A percentile compares a stretch with the other conserved stretches of the same genome.
Evolutionary conservation across 2,329 filamentous ascomycete species (phyloP).

Genomic region (Paraphoma chrysanthemicola): DNA sequence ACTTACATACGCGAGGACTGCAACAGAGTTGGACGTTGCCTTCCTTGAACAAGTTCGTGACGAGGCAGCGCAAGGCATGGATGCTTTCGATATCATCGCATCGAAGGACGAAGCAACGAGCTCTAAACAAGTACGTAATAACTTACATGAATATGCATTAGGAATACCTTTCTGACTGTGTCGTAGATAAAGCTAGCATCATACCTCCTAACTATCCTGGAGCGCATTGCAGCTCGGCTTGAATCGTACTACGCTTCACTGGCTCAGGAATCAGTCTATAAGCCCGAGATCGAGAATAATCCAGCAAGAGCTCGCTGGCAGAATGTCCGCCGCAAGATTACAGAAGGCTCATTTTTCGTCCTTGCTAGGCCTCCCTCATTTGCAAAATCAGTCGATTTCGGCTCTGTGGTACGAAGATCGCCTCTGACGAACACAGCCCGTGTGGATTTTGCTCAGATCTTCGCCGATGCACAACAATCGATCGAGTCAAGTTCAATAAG

Average conservation of each 20-base stretch:
- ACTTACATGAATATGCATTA: neutral
- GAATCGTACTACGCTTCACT: constrained; percentile 61
- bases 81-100: constrained; percentile 26
- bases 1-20: constrained; percentile 20
- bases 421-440: neutral
- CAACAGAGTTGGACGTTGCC: constrained; percentile 23
- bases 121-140: constrained; percentile 12
- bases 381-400: constrained; percentile 6
- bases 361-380: constrained; percentile 41
- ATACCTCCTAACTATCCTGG: constrained; percentile 58
- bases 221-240: constrained; percentile 60
- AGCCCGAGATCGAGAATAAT: constrained; percentile 60
- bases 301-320: constrained; percentile 61
- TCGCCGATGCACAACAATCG: constrained; percentile 21
- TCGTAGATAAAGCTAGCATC: constrained; percentile 49
- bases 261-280: constrained; percentile 57
- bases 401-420: constrained; percentile 4
- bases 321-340: constrained; percentile 56
- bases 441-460: constrained; percentile 24
- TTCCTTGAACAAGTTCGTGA: constrained; percentile 28
- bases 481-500: constrained; percentile 12
- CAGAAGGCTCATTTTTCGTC: constrained; percentile 61
- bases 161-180: neutral
- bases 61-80: constrained; percentile 25
- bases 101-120: constrained; percentile 18